Evolutionary conservation across 2,329 filamentous ascomycete species (phyloP).

Genomic region (Zasmidium cellare): DNA sequence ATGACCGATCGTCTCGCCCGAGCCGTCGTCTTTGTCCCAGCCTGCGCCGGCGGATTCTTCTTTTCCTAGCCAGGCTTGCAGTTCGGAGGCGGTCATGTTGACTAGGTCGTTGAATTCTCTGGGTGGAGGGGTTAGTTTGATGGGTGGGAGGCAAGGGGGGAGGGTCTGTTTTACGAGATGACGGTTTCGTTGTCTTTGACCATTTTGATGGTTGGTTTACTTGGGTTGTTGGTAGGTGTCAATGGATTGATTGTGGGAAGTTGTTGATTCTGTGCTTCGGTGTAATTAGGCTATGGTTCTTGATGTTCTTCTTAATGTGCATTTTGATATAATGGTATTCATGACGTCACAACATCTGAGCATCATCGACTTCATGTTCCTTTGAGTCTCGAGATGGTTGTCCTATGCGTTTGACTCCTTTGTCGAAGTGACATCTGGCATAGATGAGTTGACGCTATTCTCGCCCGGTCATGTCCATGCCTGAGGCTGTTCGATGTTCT

Average conservation of each 20-base stretch:
- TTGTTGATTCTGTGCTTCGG: not conserved
- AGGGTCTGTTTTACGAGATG: slow-evolving; percentile 44
- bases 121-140: not conserved
- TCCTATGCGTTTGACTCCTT: not conserved
- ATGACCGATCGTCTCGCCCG: slow-evolving; percentile 64
- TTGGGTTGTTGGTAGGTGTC: not conserved
- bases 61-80: slow-evolving; percentile 62
- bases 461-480: slow-evolving; percentile 1
- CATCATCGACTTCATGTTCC: not conserved
- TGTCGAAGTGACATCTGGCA: not conserved
- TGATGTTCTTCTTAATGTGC: no score
- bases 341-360: slow-evolving; percentile 7
- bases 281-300: not conserved
- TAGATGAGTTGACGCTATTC: not conserved
- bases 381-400: not conserved
- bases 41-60: slow-evolving; percentile 60
- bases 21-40: slow-evolving; percentile 59
- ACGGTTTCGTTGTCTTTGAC: slow-evolving; percentile 55
- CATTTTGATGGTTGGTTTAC: slow-evolving; percentile 40
- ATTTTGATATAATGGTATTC: not conserved
- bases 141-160: slow-evolving; percentile 1
- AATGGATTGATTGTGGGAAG: not conserved
- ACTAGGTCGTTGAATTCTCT: slow-evolving; percentile 66
- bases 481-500: not conserved
- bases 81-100: slow-evolving; percentile 64